Percentiles rank a stretch among this genome's conserved stretches.
Conservation (phyloP, 257 asterid genomes). For the Gynochthodes officinalis region DNA sequence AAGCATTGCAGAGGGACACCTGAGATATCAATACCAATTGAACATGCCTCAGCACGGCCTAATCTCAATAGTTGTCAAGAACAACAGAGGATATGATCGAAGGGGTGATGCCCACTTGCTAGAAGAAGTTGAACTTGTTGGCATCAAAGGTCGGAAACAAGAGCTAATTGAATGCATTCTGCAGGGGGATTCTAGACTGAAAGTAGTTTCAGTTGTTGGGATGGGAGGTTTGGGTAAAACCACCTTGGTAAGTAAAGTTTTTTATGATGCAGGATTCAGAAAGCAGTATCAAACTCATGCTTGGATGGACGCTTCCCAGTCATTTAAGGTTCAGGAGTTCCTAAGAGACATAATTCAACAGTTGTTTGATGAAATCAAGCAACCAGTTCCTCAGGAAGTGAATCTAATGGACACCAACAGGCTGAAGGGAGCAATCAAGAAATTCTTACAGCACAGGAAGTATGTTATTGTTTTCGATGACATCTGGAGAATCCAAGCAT, state of each 20-base stretch:
- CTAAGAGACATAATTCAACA: conserved; percentile 14
- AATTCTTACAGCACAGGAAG: conserved; percentile 12
- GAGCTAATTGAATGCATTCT: background rate
- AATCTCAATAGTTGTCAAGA: background rate
- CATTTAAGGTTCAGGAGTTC: conserved; percentile 19
- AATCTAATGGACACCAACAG: background rate
- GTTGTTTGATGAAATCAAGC: conserved; percentile 11
- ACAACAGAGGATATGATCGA: background rate
- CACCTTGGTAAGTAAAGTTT: conserved; percentile 6
- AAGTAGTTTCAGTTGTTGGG: background rate
- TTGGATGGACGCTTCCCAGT: conserved; percentile 1
- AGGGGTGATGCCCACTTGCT: conserved; percentile 30
- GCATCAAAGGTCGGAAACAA: conserved; percentile 16
- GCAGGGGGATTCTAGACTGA: background rate
- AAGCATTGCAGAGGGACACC: conserved; percentile 23
- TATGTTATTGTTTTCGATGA: conserved; percentile 22
- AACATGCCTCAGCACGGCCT: conserved; percentile 1
- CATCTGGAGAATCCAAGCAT: conserved; percentile 8
- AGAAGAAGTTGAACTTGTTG: conserved; percentile 34
- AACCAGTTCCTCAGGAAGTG: conserved; percentile 1
- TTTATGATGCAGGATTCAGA: background rate
- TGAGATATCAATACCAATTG: conserved; percentile 19
- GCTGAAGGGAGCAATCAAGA: conserved; percentile 6
- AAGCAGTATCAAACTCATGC: conserved; percentile 3
- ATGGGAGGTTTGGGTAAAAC: conserved; percentile 13